Base-by-base conservation (phyloP, 2,329 filamentous ascomycete genomes). In the Trichoderma pleuroti region DNA sequence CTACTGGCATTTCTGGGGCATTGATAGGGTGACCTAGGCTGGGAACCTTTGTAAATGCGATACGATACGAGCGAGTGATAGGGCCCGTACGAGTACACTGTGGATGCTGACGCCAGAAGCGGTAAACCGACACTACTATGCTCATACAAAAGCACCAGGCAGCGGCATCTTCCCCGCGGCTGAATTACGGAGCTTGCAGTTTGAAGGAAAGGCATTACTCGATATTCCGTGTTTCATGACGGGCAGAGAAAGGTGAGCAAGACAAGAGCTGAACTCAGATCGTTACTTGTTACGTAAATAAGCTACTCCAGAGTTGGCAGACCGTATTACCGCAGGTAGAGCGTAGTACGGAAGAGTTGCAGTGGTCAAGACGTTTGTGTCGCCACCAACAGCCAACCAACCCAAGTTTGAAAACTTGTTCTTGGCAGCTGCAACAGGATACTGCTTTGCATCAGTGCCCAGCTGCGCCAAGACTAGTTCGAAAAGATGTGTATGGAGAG, bases 1-100 rank as follows among this genome's bases (percentile, higher is more conserved):
- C 61, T 52, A 32, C 28, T 24, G 21, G 46, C 46, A 52, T 52
- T 52, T 52, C 46, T 52, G 46, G 46, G 46, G 46, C 46, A 52
- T 24, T 52, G 46, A 21, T 52, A 24, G 62, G 61, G 42, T 26
- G 36, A 10, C 46, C 30, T 54, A 49, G 30, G 46, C 32, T 36
- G 49, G 63, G 63, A 66, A 66, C 63, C 63, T 66, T 66, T 66
- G 63, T 66, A 66, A 65, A 56, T 16, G 39, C 32, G 24, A 28
- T 18, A 56, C 21, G 11, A 66, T 54, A 66, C 24, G 32, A 21
- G 24, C 46, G 30, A 56, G 62, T 54, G 21, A 28, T 36, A 54
- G 36, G 36, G 32, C 21, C 32, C 21, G 49, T 26, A n/a, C n/a
- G n/a, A n/a, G n/a, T n/a, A 2, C 14, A 18, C 21, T n/a, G 16